Evolutionary conservation across 768 basidiomycete genomes (phyloP), one percentile per base, ranked within the genome.

Genomic region (Bullera alba): DNA sequence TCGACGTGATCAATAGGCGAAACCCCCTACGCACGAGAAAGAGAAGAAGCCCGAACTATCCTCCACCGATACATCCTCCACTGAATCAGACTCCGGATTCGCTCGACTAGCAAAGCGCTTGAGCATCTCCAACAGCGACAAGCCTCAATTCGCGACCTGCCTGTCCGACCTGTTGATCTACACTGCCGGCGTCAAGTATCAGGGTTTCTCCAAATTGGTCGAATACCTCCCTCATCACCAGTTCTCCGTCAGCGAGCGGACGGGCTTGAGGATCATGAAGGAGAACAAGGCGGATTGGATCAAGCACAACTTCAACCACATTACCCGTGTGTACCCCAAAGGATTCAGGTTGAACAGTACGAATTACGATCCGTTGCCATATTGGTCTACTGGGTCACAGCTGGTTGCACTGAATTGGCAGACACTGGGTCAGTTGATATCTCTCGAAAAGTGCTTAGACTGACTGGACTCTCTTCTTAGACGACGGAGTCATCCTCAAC

Each of bases 351-450:
- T 97, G 28, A 83, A 77, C 51, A 90, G 86, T 57, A 82, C 82
- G 21, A 97, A 97, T 65, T 96, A 84, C 61, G 79, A 85, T 54
- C 92, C 92, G 5, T 83, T 90, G 71, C 79, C 82, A 16, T 91
- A 82, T 67, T 99, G 93, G 93, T 81, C 82, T 0, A 82, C 82
- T 2, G 93, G 93, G 0, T 80, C 82, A 12, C 92, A 96, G 70
- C 73, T 96, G 4, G 90, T 91, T 0, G 90, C 93, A 6, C 78
- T 99, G 48, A 99, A 99, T 71, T 97, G 91, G 90, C 93, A 99
- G 73, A 97, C 91, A 0, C 83, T 83, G 58, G 91, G 90, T 92
- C 65, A 48, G 83, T 76, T 0, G 7, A 10, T 44, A 32, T 16
- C 8, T 35, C 16, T 25, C 30, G 14, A 5, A 26, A 28, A 12